Conservation (phyloP, 1,139 yeast species). For the Debaryomyces sp. region DNA sequence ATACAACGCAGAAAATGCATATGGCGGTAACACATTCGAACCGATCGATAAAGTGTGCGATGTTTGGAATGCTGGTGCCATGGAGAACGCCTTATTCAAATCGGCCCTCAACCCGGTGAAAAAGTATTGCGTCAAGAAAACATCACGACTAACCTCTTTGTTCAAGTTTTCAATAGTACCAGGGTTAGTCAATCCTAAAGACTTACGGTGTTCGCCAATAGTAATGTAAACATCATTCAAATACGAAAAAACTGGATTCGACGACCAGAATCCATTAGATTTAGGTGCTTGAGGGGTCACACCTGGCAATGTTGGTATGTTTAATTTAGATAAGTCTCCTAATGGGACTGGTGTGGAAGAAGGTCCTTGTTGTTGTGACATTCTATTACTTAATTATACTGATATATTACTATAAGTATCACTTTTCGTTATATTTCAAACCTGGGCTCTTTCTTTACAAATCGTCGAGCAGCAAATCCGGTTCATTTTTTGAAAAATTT, state of each 20-base stretch:
- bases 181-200: slow-evolving; percentile 84
- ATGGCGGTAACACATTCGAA: slow-evolving; percentile 83
- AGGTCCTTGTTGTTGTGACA: slow-evolving; percentile 12
- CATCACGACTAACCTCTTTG: slow-evolving; percentile 93
- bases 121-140: slow-evolving; percentile 83
- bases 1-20: slow-evolving; percentile 88
- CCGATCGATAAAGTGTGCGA: slow-evolving; percentile 94
- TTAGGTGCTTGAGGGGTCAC: slow-evolving; percentile 54
- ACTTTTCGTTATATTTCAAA: background rate
- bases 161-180: slow-evolving; percentile 93
- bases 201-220: slow-evolving; percentile 75
- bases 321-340: slow-evolving; percentile 57
- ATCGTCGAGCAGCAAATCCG: slow-evolving; percentile 8
- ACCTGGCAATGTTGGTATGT: slow-evolving; percentile 59
- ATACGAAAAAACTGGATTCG: slow-evolving; percentile 83
- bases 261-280: slow-evolving; percentile 70
- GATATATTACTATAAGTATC: slow-evolving; percentile 3
- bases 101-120: slow-evolving; percentile 98
- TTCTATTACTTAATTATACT: slow-evolving; percentile 2
- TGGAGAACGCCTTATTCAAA: slow-evolving; percentile 85
- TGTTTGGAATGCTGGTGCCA: slow-evolving; percentile 96
- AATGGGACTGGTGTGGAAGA: slow-evolving; percentile 38
- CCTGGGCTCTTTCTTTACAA: slow-evolving; percentile 2
- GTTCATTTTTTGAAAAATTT: slow-evolving; percentile 10
- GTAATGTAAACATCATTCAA: slow-evolving; percentile 75